Conservation (phyloP, 148 eudicot species). For the Camellia lanceoleosa region DNA sequence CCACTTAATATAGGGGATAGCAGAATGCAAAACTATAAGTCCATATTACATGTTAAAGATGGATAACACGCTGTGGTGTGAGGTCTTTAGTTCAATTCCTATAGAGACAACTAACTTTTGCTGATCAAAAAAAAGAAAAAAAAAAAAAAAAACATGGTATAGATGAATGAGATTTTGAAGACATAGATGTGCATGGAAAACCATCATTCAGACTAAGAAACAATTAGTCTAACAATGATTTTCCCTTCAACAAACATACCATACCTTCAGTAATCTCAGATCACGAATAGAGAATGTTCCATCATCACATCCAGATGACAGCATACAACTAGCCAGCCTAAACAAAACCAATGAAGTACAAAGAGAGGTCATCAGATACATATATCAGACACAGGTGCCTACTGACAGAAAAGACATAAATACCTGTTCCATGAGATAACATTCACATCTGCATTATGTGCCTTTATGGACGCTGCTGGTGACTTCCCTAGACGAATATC, state of each 20-base stretch:
- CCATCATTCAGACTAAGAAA: background rate
- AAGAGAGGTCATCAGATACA: background rate
- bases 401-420: background rate
- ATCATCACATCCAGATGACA: constrained; percentile 96
- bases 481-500: constrained; percentile 71
- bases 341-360: constrained; percentile 14
- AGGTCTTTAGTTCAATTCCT: no score
- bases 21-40: background rate
- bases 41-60: background rate
- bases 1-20: no score
- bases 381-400: background rate
- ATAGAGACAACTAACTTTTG: no score
- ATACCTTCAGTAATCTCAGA: constrained; percentile 76
- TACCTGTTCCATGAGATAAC: constrained; percentile 99
- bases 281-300: constrained; percentile 84
- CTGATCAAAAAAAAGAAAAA: no score
- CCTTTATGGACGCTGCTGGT: constrained; percentile 66
- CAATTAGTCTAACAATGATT: background rate
- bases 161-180: no score
- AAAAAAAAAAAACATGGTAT: background rate
- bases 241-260: background rate
- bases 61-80: background rate
- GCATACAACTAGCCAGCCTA: constrained; percentile 75
- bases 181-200: background rate
- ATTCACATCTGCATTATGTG: constrained; percentile 95